Evolutionary conservation across 2,329 filamentous ascomycete species (phyloP), one percentile per base, ranked within the genome.

Genomic region (Geosmithia morbida): DNA sequence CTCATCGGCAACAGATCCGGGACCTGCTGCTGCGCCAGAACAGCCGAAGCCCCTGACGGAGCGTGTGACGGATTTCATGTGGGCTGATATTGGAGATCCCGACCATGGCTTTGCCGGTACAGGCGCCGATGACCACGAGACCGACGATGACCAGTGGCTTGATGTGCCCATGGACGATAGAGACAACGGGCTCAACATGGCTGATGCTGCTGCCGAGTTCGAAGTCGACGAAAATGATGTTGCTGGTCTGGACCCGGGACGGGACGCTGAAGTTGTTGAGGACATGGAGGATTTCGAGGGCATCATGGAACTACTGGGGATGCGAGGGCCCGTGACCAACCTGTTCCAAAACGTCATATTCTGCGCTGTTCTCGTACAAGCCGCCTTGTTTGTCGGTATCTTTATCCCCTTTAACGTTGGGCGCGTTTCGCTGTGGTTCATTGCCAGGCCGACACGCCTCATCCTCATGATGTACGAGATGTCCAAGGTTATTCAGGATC

Each of bases 261-360:
- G 90, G 37, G 87, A 95, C 48, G 74, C 79, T 47, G 82, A 86
- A 54, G 83, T 81, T 10, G 75, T 87, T 41, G 85, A 89, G 42
- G 85, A 96, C 54, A 85, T 85, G 10, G 92, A 98, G 64, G 92
- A 98, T 58, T 79, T 98, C 16, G 92, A 98, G 60, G 92, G 92
- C 0, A 86, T 98, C 46, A 81, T 98, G 70, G 92, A 98, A 61
- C 77, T 98, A 16, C 84, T 98, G 50, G 92, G 92, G 39, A 94
- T 98, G 85, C 87, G 94, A 57, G 92, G 92, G 0, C 92, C 92
- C 1, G 72, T 98, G 2, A 83, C 84, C 14, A 88, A 87, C 2
- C 74, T 98, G 6, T 80, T 48, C 54, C 92, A 98, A 58, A 98
- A 98, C 55, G 88, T 86, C 48, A 81, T 96, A 16, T 98, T 98